Base-by-base conservation (phyloP, 2,329 filamentous ascomycete genomes). In the Colletotrichum sp. region DNA sequence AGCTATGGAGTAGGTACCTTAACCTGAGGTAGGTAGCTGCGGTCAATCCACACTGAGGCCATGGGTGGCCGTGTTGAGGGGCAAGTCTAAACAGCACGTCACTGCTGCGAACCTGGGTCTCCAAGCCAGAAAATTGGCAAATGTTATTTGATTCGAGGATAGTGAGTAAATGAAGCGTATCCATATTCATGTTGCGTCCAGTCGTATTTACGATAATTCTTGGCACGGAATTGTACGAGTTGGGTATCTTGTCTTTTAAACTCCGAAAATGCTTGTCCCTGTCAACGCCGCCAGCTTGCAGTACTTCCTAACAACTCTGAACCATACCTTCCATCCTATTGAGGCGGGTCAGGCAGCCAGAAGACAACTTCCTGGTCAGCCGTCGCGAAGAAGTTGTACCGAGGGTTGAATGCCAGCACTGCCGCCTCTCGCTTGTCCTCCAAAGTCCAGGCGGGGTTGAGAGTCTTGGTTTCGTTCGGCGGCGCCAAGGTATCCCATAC, bases 321-420 rank as follows among this genome's bases (percentile, higher is more conserved):
- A 22, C 30, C 36, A 57, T 28, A 32, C 15, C 39, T 30, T 26
- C 32, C 24, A 65, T 71, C 77, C 82, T 84, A 91, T 9, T 86
- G 85, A 80, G 91, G 88, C 59, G 92, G 90, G 82, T 95, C 94
- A 2, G 94, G 94, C 44, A 95, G 84, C 94, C 94, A 96, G 80
- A 96, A 95, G 24, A 95, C 85, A 76, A 95, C 87, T 70, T 98
- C 96, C 81, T 94, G 94, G 80, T 99, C 96, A 5, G 95, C 97
- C 60, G 94, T 97, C 10, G 95, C 96, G 79, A 99, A 90, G 87
- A 98, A 93, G 84, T 99, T 98, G 84, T 94, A 97, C 66, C 96
- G 91, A 30, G 96, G 97, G 82, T 98, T 99, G 83, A 96, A 97
- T 26, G 94, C 95, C 57, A 98, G 89, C 15, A 98, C 90, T 1